Percentiles rank a stretch among this genome's conserved stretches.
phyloP scores from a whole-genome alignment of 495 filamentous ascomycete species.

The Tricharina praecox region DNA sequence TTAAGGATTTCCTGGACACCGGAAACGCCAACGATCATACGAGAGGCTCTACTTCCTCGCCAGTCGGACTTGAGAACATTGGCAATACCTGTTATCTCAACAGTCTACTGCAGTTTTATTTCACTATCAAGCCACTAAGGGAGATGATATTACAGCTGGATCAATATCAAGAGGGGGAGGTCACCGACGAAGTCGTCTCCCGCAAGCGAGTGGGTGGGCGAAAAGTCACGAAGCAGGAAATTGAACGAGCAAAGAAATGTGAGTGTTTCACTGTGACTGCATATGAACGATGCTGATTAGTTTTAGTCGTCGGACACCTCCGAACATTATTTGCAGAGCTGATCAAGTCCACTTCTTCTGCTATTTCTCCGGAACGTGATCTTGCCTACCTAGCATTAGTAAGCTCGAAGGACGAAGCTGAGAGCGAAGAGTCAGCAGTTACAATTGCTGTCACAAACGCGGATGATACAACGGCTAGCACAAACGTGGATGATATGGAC shows the following conservation, averaged over 20 bases:
- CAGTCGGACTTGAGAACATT: slow-evolving; percentile 77
- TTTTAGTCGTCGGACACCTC: slow-evolving; percentile 53
- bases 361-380: slow-evolving; percentile 52
- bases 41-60: slow-evolving; percentile 34
- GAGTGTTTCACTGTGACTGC: slow-evolving; percentile 26
- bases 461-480: no score
- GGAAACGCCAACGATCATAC: slow-evolving; percentile 12
- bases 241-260: slow-evolving; percentile 56
- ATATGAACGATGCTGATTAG: slow-evolving; percentile 9
- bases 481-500: slow-evolving; percentile 27
- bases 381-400: slow-evolving; percentile 68
- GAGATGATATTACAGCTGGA: slow-evolving; percentile 64
- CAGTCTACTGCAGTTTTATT: slow-evolving; percentile 89
- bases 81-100: slow-evolving; percentile 98
- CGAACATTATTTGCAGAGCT: slow-evolving; percentile 54
- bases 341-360: slow-evolving; percentile 37
- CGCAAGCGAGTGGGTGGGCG: slow-evolving; percentile 45
- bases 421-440: slow-evolving; percentile 16
- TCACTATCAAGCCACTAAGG: slow-evolving; percentile 66
- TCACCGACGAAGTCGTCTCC: slow-evolving; percentile 41
- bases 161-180: slow-evolving; percentile 42
- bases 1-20: slow-evolving; percentile 22
- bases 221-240: slow-evolving; percentile 40
- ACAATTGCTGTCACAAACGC: slow-evolving; percentile 8
- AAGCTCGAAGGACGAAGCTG: slow-evolving; percentile 38